Evolutionary conservation across 371 early-diverging fungal genomes (phyloP), one percentile per base, ranked within the genome.

Genomic region (Fennellomyces sp.): DNA sequence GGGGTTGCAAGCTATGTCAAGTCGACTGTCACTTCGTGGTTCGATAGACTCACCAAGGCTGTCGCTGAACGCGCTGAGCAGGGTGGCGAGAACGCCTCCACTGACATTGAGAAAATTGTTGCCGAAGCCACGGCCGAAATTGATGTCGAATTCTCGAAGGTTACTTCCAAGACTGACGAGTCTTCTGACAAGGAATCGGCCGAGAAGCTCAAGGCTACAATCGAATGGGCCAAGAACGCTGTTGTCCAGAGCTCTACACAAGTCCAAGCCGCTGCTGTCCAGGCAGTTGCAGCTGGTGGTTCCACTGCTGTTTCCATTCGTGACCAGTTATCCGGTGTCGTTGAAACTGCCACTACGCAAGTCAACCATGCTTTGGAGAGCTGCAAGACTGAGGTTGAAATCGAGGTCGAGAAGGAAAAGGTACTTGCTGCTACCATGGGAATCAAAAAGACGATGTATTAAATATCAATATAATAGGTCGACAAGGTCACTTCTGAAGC

Each of bases 91-190:
- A 59, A 70, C 38, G 65, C 63, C 21, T 49, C 57, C 31, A 35
- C 48, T 13, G 72, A 75, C 25, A 75, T 75, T 54, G 68, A 72
- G 27, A 35, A 52, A 10, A 72, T 75, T 50, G 61, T 72, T 48
- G 56, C 56, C 41, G 65, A 69, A 50, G 61, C 72, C 45, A 63
- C 33, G 13, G 41, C 52, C 30, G 31, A 27, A 6, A 57, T 64
- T 29, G 31, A 51, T 12, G 23, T 52, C 15, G 30, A 58, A 26
- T 54, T 64, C 17, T 29, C 49, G 12, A 26, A 45, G 6, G 47
- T 53, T n/a, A 53, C 47, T 15, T 11, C 35, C 23, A 48, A 45
- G 48, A 3, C 49, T 12, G 50, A 15, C 19, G 33, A 47, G 7
- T 33, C 8, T 13, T 23, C 17, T n/a, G 45, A 42, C 11, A 42